phyloP scores from a whole-genome alignment of 2,329 filamentous ascomycete genomes.

The Penicillium capsulatum region DNA sequence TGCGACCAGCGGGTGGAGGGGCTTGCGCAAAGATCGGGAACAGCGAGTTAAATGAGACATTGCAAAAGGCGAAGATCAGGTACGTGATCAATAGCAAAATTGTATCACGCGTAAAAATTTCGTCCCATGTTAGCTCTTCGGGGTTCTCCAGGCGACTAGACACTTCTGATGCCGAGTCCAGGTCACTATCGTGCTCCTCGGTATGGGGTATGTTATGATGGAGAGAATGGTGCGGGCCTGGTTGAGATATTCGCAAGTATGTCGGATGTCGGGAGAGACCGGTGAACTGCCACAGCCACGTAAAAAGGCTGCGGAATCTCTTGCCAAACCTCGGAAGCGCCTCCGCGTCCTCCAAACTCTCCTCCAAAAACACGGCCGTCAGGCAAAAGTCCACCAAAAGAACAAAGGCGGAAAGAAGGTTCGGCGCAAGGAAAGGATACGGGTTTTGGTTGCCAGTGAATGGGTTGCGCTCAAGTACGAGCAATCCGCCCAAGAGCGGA shows the following conservation, averaged over 20 bases:
- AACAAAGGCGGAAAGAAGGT: conserved; percentile 70
- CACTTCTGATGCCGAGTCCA: conserved; percentile 43
- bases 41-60: conserved; percentile 90
- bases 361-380: conserved; percentile 76
- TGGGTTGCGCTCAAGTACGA: conserved; percentile 63
- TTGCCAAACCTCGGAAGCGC: conserved; percentile 58
- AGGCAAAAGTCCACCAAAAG: conserved; percentile 69
- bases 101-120: conserved; percentile 74
- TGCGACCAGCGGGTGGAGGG: conserved; percentile 68
- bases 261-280: conserved; percentile 54
- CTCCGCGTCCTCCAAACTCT: conserved; percentile 69
- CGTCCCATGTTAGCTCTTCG: conserved; percentile 51
- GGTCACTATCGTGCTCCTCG: conserved; percentile 42
- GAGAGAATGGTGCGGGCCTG: conserved; percentile 27
- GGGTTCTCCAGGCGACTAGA: conserved; percentile 39
- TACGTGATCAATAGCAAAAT: conserved; percentile 78
- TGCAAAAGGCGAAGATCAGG: conserved; percentile 87
- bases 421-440: conserved; percentile 82
- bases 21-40: conserved; percentile 90
- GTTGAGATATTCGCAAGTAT: conserved; percentile 47
- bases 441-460: conserved; percentile 51
- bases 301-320: conserved; percentile 58
- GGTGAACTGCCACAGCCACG: conserved; percentile 67
- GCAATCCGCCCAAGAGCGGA: conserved; percentile 79
- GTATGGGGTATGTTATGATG: conserved; percentile 23